These are phyloP conservation scores for Zygnema cylindricum DNA, from an alignment of 139 green algal genomes.

Conservation along the genomic window DNA sequence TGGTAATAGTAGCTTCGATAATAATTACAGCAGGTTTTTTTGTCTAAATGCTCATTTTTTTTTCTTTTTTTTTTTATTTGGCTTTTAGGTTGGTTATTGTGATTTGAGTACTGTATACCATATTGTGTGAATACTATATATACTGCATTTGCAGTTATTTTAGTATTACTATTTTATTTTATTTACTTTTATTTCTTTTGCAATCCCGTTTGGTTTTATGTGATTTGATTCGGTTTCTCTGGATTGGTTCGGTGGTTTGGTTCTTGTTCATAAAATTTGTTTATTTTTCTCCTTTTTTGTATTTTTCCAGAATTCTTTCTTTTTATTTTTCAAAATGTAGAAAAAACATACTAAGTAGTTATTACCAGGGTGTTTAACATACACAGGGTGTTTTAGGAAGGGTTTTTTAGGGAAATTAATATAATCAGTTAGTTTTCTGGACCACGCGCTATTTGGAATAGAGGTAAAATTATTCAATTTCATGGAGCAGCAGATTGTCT, in stretches of 20 bases:
- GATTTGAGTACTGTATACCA: not conserved
- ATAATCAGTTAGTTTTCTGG: no score
- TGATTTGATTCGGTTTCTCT: not conserved
- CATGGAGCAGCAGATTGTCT: constrained; percentile 55
- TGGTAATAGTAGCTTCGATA: no score
- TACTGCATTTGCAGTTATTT: no score
- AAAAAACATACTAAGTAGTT: constrained; percentile 26
- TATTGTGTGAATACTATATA: not conserved
- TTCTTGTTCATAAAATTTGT: no score
- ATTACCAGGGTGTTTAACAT: constrained; percentile 65
- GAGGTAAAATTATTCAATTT: constrained; percentile 60
- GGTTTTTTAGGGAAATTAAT: no score
- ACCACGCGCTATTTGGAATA: constrained; percentile 37
- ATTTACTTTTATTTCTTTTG: not conserved
- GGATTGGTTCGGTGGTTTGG: no score
- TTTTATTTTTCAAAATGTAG: not conserved
- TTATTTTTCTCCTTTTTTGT: not conserved
- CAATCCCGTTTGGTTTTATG: not conserved
- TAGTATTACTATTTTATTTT: not conserved
- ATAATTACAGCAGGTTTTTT: no score
- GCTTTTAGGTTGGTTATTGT: no score
- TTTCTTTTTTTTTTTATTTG: no score
- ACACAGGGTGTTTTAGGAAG: no score
- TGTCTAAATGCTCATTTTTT: no score
- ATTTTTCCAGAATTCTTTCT: not conserved